A percentile compares a stretch with the other conserved stretches of the same genome.
These are phyloP conservation scores for Aphanomyces stellatus DNA, from an alignment of 352 stramenopile genomes.

Conservation along the genomic window DNA sequence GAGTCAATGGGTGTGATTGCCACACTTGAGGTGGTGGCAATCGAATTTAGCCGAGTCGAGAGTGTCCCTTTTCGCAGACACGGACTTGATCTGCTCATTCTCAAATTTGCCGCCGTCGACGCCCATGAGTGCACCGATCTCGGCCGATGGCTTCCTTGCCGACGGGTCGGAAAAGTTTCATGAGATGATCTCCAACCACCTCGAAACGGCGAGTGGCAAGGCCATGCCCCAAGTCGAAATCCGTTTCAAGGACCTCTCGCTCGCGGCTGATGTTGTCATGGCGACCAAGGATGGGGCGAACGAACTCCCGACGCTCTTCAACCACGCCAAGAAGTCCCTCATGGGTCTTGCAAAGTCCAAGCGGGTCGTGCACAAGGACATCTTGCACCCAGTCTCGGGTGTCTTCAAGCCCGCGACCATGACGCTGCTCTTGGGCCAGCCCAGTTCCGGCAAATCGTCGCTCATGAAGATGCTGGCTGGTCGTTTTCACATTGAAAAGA, in stretches of 20 bases:
- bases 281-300: constrained; percentile 18
- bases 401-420: constrained; percentile 26
- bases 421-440: constrained; percentile 40
- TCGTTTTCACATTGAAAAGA: constrained; percentile 22
- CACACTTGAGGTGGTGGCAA: not conserved
- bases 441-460: constrained; percentile 39
- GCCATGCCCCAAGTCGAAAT: constrained; percentile 53
- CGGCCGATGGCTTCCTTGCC: constrained; percentile 26
- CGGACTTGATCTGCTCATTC: not conserved
- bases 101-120: not conserved
- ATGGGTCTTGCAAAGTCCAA: constrained; percentile 22
- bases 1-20: not conserved
- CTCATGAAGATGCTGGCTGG: constrained; percentile 39
- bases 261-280: constrained; percentile 31
- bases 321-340: constrained; percentile 35
- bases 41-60: not conserved
- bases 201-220: constrained; percentile 35
- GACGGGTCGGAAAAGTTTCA: constrained; percentile 32
- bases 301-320: constrained; percentile 41
- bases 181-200: constrained; percentile 29
- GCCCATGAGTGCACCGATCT: not conserved
- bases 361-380: constrained; percentile 21
- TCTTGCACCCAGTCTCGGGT: constrained; percentile 26
- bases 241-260: constrained; percentile 38
- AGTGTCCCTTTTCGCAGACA: not conserved